phyloP scores from a whole-genome alignment of 1,284 basidiomycete genomes.

The Trametes sp. region DNA sequence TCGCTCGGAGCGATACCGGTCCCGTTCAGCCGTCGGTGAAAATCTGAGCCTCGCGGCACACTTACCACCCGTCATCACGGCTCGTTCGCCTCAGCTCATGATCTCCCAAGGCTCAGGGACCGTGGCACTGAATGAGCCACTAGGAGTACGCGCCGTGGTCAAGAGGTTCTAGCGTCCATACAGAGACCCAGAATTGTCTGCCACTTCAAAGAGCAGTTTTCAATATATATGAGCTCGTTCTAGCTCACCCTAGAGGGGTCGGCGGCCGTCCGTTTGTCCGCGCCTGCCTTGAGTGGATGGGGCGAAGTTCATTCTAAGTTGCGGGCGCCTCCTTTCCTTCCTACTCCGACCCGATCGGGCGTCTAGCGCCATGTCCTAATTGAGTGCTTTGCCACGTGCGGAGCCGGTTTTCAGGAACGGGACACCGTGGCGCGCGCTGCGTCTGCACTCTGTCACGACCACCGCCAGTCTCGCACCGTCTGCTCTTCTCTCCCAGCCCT shows the following conservation, averaged over 20 bases:
- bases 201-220: slow-evolving; percentile 7
- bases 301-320: slow-evolving; percentile 16
- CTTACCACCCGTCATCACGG: slow-evolving; percentile 8
- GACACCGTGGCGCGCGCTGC: slow-evolving; percentile 17
- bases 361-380: slow-evolving; percentile 22
- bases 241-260: background rate
- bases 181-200: slow-evolving; percentile 11
- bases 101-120: slow-evolving; percentile 27
- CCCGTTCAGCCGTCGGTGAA: slow-evolving; percentile 9
- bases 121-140: slow-evolving; percentile 27
- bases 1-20: slow-evolving; percentile 10
- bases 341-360: slow-evolving; percentile 25
- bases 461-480: background rate
- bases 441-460: background rate
- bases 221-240: background rate
- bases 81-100: slow-evolving; percentile 23
- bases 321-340: slow-evolving; percentile 21
- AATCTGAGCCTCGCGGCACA: slow-evolving; percentile 15
- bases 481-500: background rate
- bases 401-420: slow-evolving; percentile 17
- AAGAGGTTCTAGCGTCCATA: slow-evolving; percentile 26
- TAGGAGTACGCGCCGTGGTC: slow-evolving; percentile 14
- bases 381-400: slow-evolving; percentile 22
- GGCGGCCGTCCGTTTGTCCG: slow-evolving; percentile 10
- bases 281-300: background rate